Evolutionary conservation across 2,329 filamentous ascomycete genomes (phyloP).

Genomic region (Alternaria consortialis): DNA sequence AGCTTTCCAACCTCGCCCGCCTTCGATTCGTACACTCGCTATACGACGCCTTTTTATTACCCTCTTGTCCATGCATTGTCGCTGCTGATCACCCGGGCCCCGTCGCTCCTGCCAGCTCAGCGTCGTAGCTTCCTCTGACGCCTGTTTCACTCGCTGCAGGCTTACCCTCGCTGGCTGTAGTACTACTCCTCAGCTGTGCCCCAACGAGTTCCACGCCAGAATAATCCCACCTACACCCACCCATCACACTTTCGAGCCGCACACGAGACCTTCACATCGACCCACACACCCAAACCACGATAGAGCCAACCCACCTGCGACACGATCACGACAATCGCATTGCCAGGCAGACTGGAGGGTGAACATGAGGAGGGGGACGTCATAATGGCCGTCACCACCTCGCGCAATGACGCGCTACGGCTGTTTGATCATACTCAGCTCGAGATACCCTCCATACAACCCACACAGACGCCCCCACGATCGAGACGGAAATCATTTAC

Average conservation of each 20-base stretch:
- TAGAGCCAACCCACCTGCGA: background rate
- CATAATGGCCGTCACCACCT: slow-evolving; percentile 38
- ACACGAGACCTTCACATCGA: background rate
- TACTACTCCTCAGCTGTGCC: slow-evolving; percentile 15
- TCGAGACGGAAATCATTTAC: slow-evolving; percentile 36
- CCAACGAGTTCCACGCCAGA: background rate
- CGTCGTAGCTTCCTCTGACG: slow-evolving; percentile 20
- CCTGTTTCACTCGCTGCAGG: slow-evolving; percentile 30
- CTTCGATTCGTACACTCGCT: slow-evolving; percentile 27
- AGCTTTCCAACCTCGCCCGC: slow-evolving; percentile 2
- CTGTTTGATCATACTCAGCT: slow-evolving; percentile 21
- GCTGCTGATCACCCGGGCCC: slow-evolving; percentile 18
- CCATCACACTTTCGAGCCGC: background rate
- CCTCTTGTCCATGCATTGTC: slow-evolving; percentile 7
- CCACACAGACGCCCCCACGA: slow-evolving; percentile 42
- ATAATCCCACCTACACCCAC: background rate
- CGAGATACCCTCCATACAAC: slow-evolving; percentile 39
- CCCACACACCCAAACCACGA: background rate
- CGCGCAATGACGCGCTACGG: slow-evolving; percentile 29
- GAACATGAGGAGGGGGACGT: slow-evolving; percentile 42
- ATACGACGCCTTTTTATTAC: slow-evolving; percentile 4
- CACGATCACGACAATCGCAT: slow-evolving; percentile 2
- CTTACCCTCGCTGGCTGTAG: slow-evolving; percentile 28
- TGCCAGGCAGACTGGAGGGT: slow-evolving; percentile 7
- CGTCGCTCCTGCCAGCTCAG: slow-evolving; percentile 31